These are phyloP conservation scores for Nitzschia sp. DNA, from an alignment of 108 stramenopile species.

Conservation along the genomic window DNA sequence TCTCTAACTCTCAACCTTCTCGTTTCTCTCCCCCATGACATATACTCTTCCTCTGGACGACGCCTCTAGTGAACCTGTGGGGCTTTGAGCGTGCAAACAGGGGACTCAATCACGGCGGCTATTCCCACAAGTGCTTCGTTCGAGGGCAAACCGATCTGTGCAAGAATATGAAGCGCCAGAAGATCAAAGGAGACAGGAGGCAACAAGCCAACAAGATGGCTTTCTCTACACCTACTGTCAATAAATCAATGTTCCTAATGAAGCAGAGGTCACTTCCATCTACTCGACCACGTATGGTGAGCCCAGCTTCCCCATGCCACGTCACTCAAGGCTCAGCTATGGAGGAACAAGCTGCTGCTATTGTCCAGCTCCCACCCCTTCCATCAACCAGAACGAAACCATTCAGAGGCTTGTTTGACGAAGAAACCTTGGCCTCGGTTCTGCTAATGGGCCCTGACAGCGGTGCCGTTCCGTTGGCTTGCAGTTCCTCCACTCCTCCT, in stretches of 20 bases:
- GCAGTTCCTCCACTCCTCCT: too few relatives aligned
- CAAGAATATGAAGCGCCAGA: constrained; percentile 13
- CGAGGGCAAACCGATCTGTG: constrained; percentile 8
- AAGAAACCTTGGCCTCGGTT: constrained; percentile 7
- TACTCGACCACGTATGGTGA: too few relatives aligned
- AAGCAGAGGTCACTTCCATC: too few relatives aligned
- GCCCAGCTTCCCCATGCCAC: too few relatives aligned
- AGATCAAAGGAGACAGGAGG: constrained; percentile 9
- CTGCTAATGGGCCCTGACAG: not conserved
- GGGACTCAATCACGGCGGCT: constrained; percentile 4
- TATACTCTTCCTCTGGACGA: not conserved
- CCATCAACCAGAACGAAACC: not conserved
- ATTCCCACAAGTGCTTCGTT: constrained; percentile 8
- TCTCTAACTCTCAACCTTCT: too few relatives aligned
- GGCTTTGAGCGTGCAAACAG: constrained; percentile 11
- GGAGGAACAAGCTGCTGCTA: too few relatives aligned
- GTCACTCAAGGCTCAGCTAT: too few relatives aligned
- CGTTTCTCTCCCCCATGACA: too few relatives aligned
- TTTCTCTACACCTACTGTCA: not conserved
- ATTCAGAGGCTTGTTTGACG: constrained; percentile 7
- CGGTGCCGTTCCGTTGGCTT: too few relatives aligned
- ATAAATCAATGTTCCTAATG: not conserved
- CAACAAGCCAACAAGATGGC: not conserved
- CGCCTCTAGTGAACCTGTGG: constrained; percentile 13
- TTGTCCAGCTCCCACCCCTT: not conserved